Evolutionary conservation across 2,329 filamentous ascomycete genomes (phyloP).

Genomic region (Chaetomiaceae sp.): DNA sequence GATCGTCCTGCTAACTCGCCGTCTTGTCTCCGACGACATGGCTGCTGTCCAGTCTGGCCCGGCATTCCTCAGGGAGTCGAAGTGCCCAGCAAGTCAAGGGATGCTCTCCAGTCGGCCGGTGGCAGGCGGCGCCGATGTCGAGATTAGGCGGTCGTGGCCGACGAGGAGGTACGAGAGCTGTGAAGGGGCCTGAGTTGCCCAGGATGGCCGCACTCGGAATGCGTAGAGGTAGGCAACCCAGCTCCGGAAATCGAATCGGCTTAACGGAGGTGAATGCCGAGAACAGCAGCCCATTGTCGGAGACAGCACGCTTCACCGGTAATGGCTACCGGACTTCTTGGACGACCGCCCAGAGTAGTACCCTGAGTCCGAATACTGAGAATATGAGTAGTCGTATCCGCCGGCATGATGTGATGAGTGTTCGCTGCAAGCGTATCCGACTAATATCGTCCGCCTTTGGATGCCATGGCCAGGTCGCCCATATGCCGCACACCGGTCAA

Average conservation of each 20-base stretch:
- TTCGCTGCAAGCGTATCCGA: constrained; percentile 69
- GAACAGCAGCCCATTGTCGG: constrained; percentile 41
- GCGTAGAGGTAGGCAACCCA: constrained; percentile 48
- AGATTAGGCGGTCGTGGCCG: constrained; percentile 37
- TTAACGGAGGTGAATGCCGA: constrained; percentile 37
- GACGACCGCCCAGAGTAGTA: constrained; percentile 44
- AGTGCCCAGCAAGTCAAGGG: background rate
- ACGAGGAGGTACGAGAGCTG: constrained; percentile 44
- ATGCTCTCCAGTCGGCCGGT: constrained; percentile 17
- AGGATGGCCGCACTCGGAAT: constrained; percentile 33
- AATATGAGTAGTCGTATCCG: constrained; percentile 34
- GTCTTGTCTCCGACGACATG: constrained; percentile 23
- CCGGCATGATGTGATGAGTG: constrained; percentile 38
- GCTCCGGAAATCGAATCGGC: constrained; percentile 37
- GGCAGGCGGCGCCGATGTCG: constrained; percentile 32
- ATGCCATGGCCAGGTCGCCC: constrained; percentile 66
- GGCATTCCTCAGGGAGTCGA: constrained; percentile 20
- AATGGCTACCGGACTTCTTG: constrained; percentile 35
- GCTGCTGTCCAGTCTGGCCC: constrained; percentile 15
- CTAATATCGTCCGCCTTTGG: constrained; percentile 69
- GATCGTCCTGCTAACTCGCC: constrained; percentile 2
- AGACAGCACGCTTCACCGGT: constrained; percentile 50
- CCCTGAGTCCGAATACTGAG: constrained; percentile 49
- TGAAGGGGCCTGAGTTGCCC: constrained; percentile 37
- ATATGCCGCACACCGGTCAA: constrained; percentile 74